Base-by-base conservation (phyloP, 495 filamentous ascomycete species). In the Penicillium fimorum region DNA sequence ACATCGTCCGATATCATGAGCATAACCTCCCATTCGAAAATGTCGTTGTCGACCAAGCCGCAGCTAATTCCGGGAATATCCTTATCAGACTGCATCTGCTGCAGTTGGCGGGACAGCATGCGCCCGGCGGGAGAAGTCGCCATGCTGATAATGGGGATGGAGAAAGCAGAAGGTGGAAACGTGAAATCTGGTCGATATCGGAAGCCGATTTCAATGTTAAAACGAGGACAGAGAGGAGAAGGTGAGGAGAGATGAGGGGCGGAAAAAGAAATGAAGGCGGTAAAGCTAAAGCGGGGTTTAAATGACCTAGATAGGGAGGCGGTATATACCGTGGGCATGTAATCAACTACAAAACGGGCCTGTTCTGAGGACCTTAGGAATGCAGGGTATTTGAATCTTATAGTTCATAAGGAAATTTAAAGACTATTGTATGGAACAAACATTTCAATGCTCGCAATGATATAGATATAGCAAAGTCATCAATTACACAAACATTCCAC, bases 1-100 rank as follows among this genome's bases (percentile, higher is more conserved):
- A 90, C 93, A 62, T 98, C 94, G 65, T 98, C 94, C 30, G 82
- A 89, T 64, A 98, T 94, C 94, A 98, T 98, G 33, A 98, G 82
- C 88, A 96, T 96, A 15, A 98, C 91, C 70, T 97, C 93, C 94
- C 94, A 98, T 77, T 97, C 88, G 60, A 96, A 97, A n/a, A 97
- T 87, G 67, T 96, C 97, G 76, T 79, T 86, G 58, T 86, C 84
- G 24, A 94, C 85, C 30, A 98, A 78, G 1, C 94, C 94, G 67
- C 88, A 94, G 59, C 91, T 96, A 64, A 98, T 96, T 37, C 92
- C 94, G 0, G 91, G 90, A 30, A 97, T 87, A 72, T 96, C 90
- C 65, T 90, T 92, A 63, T 90, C 88, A 15, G 82, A 86, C 71
- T 97, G 91, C 84, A 98, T 96, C 61, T 92, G 84, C 76, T 94